Evolutionary conservation across 2,329 filamentous ascomycete species (phyloP).

Genomic region (Fusarium sp.): DNA sequence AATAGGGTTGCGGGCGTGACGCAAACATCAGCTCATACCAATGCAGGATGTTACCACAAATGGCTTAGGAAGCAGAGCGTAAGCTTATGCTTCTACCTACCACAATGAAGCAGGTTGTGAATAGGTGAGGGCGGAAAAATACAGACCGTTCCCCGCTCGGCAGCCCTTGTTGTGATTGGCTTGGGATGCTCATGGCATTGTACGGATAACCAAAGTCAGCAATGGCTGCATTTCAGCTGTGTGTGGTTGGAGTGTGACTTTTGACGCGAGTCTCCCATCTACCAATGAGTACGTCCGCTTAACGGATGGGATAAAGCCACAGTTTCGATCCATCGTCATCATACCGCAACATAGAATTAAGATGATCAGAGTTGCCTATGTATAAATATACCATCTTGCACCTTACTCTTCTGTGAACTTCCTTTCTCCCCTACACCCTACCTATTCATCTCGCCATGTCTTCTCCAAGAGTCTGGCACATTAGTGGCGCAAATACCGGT

Average conservation of each 20-base stretch:
- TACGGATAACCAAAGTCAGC: background rate
- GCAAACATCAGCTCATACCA: background rate
- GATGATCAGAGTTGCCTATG: background rate
- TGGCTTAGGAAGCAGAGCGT: background rate
- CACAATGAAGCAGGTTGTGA: too few relatives aligned
- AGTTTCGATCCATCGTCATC: background rate
- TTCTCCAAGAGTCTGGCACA: background rate
- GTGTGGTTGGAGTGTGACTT: background rate
- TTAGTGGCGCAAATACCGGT: background rate
- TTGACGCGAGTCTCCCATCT: background rate
- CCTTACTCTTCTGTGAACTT: background rate
- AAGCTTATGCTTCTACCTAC: background rate
- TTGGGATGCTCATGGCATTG: background rate
- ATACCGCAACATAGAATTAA: background rate
- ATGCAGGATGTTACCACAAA: background rate
- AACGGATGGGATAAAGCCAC: background rate
- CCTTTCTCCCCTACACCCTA: too few relatives aligned
- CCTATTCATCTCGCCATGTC: background rate
- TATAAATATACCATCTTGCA: background rate
- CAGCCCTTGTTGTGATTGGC: background rate
- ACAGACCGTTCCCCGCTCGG: background rate
- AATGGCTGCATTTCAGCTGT: background rate
- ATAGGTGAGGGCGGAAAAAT: too few relatives aligned
- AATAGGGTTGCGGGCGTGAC: background rate
- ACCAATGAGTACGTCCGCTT: too few relatives aligned